phyloP scores from a whole-genome alignment of 2,329 filamentous ascomycete species.

The Emericellopsis atlantica region DNA sequence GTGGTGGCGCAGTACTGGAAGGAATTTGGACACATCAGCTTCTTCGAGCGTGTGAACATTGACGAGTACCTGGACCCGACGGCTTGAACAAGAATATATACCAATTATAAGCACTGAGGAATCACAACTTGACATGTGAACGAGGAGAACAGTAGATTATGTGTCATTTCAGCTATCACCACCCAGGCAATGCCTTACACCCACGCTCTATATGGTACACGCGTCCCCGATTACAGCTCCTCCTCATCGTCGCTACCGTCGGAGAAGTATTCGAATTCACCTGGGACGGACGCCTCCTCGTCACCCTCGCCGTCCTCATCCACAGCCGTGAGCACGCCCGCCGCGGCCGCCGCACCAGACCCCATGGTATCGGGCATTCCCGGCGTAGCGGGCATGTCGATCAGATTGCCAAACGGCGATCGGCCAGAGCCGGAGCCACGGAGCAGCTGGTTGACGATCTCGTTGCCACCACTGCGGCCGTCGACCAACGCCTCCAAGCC shows the following conservation, averaged over 20 bases:
- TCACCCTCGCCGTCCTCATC: constrained; percentile 72
- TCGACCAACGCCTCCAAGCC: constrained; percentile 22
- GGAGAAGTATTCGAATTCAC: constrained; percentile 68
- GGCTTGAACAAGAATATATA: background rate
- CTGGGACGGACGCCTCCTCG: constrained; percentile 58
- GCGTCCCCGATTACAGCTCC: background rate
- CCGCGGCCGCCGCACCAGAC: constrained; percentile 55
- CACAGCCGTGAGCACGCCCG: constrained; percentile 71
- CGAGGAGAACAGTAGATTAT: background rate
- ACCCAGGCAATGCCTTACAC: background rate
- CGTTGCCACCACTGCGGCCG: constrained; percentile 16
- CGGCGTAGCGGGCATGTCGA: constrained; percentile 4
- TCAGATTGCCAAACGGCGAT: constrained; percentile 17
- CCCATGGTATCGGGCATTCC: constrained; percentile 22
- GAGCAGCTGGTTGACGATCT: constrained; percentile 29
- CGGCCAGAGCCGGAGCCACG: constrained; percentile 18
- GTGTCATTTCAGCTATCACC: background rate
- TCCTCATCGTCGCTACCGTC: constrained; percentile 41
- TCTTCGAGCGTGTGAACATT: constrained; percentile 47
- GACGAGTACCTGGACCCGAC: constrained; percentile 29
- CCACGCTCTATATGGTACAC: background rate
- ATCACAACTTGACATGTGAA: background rate
- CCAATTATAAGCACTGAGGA: background rate
- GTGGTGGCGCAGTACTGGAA: constrained; percentile 75
- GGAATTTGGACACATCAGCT: constrained; percentile 45